Evolutionary conservation across 148 eudicot species (phyloP), one percentile per base, ranked within the genome.

Genomic region (Simmondsia chinensis): DNA sequence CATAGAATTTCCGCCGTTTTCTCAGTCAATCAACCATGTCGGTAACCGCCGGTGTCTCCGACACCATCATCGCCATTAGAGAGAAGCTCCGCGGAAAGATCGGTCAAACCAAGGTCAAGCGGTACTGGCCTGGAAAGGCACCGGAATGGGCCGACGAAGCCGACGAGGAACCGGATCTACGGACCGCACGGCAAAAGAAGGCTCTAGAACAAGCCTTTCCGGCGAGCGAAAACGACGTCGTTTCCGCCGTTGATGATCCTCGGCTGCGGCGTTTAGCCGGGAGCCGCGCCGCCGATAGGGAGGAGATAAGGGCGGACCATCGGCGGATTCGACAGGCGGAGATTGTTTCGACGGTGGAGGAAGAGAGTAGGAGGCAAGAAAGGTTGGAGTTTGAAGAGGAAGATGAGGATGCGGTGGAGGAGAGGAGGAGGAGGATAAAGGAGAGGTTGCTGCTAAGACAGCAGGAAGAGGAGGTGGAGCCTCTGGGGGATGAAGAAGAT

Each of bases 21-120:
- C n/a, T n/a, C n/a, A n/a, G n/a, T n/a, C n/a, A n/a, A 29, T 10
- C 31, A 23, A 20, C 58, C 34, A 85, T 85, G 95, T 85, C 95
- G 16, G 95, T 85, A 11, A 85, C 95, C 0, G 95, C 95, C 1
- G 95, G 87, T 24, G 95, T 85, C 3, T 73, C 80, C 54, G 91
- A 85, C 64, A 46, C 83, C 43, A 50, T 75, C 4, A 78, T 78
- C 22, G 76, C 95, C 28, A 50, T 85, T 28, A 52, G 95, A 72
- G 95, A 81, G 57, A 85, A 85, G 56, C 83, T 85, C 21, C 69
- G 87, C 39, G 95, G 95, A 14, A 81, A 78, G 51, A 85, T 85
- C 24, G 86, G 91, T 12, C 95, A 85, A 40, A 85, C 95, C 0
- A 86, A 81, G 40, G 95, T 86, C 14, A 81, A 86, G 52, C 72